Evolutionary conservation across 768 basidiomycete genomes (phyloP).

Genomic region (Tylopilus felleus): DNA sequence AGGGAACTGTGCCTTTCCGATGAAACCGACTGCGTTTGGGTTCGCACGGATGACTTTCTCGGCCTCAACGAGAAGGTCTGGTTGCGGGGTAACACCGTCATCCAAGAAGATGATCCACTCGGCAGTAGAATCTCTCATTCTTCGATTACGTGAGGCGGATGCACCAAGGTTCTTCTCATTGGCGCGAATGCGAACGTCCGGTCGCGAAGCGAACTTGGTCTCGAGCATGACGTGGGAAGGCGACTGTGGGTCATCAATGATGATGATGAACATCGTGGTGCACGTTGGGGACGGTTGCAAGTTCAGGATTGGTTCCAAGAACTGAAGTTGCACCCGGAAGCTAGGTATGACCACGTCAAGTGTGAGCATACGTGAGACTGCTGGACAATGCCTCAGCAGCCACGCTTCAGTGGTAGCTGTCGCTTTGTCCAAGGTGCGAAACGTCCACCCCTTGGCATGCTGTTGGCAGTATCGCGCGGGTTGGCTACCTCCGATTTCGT

Average conservation of each 20-base stretch:
- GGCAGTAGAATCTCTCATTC: conserved; percentile 51
- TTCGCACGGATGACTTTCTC: conserved; percentile 46
- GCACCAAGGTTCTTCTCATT: conserved; percentile 49
- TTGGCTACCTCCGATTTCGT: conserved; percentile 43
- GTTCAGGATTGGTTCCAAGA: conserved; percentile 43
- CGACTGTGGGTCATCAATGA: conserved; percentile 53
- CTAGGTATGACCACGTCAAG: conserved; percentile 56
- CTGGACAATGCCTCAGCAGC: conserved; percentile 28
- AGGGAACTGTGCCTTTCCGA: conserved; percentile 52
- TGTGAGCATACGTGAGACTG: conserved; percentile 38
- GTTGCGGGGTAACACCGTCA: conserved; percentile 48
- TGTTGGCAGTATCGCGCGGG: conserved; percentile 48
- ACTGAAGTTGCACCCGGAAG: conserved; percentile 47
- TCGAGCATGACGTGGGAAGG: conserved; percentile 37
- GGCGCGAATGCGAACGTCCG: conserved; percentile 52
- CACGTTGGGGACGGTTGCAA: conserved; percentile 43
- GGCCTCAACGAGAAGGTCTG: conserved; percentile 42
- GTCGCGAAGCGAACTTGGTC: conserved; percentile 37
- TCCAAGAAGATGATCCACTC: conserved; percentile 62
- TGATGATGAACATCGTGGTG: conserved; percentile 54
- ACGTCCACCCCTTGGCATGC: conserved; percentile 46
- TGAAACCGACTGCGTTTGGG: conserved; percentile 50
- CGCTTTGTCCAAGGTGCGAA: conserved; percentile 43
- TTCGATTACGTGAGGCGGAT: conserved; percentile 52
- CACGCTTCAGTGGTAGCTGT: conserved; percentile 35